phyloP scores from a whole-genome alignment of 495 filamentous ascomycete species.

The Penicillium lividum region DNA sequence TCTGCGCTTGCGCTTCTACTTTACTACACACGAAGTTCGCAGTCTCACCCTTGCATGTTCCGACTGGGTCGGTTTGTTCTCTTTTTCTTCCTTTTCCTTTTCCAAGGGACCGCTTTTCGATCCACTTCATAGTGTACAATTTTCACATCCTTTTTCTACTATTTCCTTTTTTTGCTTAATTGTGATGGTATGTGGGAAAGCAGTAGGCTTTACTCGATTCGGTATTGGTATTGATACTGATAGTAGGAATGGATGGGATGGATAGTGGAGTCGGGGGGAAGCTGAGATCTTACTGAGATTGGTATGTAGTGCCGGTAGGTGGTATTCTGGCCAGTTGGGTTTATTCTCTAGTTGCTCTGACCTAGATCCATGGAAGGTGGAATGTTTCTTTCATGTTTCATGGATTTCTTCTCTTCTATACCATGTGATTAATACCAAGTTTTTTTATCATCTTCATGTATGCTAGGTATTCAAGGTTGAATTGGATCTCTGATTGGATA shows the following conservation, averaged over 20 bases:
- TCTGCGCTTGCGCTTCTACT: conserved; percentile 7
- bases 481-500: not conserved
- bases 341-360: not conserved
- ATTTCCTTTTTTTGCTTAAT: conserved; percentile 6
- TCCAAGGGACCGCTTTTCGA: conserved; percentile 15
- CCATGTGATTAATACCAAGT: not conserved
- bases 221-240: not conserved
- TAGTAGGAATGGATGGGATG: not conserved
- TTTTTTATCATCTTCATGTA: not conserved
- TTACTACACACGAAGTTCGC: not conserved
- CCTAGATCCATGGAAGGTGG: not conserved
- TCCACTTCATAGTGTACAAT: conserved; percentile 40
- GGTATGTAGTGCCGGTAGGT: too few species aligned
- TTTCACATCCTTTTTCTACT: conserved; percentile 19
- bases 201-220: not conserved
- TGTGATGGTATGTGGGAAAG: not conserved
- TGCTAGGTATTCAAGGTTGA: not conserved
- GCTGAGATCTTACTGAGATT: too few species aligned
- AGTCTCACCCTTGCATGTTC: conserved; percentile 32
- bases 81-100: not conserved
- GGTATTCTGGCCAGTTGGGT: not conserved
- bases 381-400: not conserved
- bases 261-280: too few species aligned
- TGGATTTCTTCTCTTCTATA: not conserved
- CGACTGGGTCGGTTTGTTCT: conserved; percentile 34